phyloP scores from a whole-genome alignment of 1,139 yeast genomes.

The Yamadazyma jaroonii region DNA sequence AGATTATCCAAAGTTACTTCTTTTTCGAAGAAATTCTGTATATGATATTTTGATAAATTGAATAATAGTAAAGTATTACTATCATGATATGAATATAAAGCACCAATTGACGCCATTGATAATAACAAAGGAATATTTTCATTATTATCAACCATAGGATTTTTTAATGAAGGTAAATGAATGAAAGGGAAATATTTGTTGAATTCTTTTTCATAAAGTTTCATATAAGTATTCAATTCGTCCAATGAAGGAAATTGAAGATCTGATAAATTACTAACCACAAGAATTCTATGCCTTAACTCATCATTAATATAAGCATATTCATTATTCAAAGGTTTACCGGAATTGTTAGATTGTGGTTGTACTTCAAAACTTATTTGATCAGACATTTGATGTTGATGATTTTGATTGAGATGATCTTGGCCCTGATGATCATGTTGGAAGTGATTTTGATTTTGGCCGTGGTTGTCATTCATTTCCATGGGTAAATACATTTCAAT shows the following conservation, averaged over 20 bases:
- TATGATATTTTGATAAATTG: constrained; percentile 74
- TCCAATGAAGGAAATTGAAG: constrained; percentile 68
- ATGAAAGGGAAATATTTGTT: constrained; percentile 81
- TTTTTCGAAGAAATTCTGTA: constrained; percentile 72
- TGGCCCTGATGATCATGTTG: not conserved
- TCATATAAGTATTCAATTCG: constrained; percentile 71
- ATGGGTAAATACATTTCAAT: constrained; percentile 4
- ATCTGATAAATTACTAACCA: constrained; percentile 46
- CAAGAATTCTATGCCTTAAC: constrained; percentile 52
- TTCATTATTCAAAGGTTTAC: not conserved
- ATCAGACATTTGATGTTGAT: too few species aligned
- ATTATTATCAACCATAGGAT: constrained; percentile 49
- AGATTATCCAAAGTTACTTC: constrained; percentile 43
- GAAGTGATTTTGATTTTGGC: not conserved
- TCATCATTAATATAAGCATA: constrained; percentile 32
- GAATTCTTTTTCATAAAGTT: constrained; percentile 69
- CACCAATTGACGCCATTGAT: constrained; percentile 87
- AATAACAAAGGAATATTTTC: constrained; percentile 76
- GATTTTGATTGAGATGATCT: too few species aligned
- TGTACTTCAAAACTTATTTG: too few species aligned
- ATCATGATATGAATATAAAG: constrained; percentile 79
- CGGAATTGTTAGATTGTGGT: too few species aligned
- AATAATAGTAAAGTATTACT: constrained; percentile 72
- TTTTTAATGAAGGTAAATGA: constrained; percentile 66
- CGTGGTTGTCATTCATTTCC: not conserved